A percentile compares a stretch with the other conserved stretches of the same genome.
Evolutionary conservation across 164 flowering plant species (phyloP).

Genomic region (Chloranthus sessilifolius): DNA sequence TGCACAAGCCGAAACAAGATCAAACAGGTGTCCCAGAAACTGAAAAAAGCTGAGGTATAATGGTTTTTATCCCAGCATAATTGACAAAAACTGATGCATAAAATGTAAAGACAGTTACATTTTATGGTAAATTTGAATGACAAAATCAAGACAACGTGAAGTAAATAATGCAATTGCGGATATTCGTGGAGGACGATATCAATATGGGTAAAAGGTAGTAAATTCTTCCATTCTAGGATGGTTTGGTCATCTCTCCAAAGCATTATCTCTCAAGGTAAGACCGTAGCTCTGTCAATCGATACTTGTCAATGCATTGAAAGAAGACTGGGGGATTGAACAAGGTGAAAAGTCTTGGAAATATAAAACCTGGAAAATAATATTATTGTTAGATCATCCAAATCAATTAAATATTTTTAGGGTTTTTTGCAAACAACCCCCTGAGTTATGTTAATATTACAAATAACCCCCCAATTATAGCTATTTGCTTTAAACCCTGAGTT

Average conservation of each 20-base stretch:
- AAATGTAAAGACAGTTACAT: too few relatives aligned
- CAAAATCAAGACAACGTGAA: constrained; percentile 2
- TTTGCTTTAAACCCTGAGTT: too few relatives aligned
- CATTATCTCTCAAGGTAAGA: constrained; percentile 32
- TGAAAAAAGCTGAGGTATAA: background rate
- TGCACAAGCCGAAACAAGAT: too few relatives aligned
- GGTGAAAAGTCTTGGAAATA: constrained; percentile 66
- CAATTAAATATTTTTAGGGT: too few relatives aligned
- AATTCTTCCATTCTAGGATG: constrained; percentile 67
- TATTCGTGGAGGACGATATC: constrained; percentile 75
- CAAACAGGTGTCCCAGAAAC: too few relatives aligned
- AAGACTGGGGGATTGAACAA: constrained; percentile 37
- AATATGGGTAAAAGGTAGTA: constrained; percentile 45
- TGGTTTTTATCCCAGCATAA: too few relatives aligned
- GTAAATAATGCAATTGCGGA: constrained; percentile 30
- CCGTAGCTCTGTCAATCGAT: constrained; percentile 81
- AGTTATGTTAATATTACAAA: too few relatives aligned
- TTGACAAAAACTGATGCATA: too few relatives aligned
- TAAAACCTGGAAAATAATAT: constrained; percentile 45
- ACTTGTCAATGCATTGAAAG: constrained; percentile 48
- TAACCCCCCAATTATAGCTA: too few relatives aligned
- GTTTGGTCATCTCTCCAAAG: constrained; percentile 32
- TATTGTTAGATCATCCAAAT: background rate
- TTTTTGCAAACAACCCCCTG: too few relatives aligned
- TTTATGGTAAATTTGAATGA: background rate